phyloP scores from a whole-genome alignment of 768 basidiomycete species.

The Tylopilus cervinicoccineus region DNA sequence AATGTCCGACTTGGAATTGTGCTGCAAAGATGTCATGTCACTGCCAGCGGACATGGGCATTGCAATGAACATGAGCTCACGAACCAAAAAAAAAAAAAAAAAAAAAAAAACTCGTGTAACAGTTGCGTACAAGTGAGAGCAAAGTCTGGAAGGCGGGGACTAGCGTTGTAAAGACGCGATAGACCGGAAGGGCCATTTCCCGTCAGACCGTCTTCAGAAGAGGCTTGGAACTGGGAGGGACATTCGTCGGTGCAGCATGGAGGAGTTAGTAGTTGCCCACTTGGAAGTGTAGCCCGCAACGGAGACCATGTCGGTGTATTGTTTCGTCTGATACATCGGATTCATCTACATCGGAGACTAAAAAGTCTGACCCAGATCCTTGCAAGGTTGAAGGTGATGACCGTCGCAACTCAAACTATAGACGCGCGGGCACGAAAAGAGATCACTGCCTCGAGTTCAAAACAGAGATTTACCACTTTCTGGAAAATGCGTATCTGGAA shows the following conservation, averaged over 20 bases:
- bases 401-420: slow-evolving; percentile 21
- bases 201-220: too few relatives aligned
- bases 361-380: slow-evolving; percentile 20
- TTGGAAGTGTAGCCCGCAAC: slow-evolving; percentile 1
- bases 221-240: not conserved
- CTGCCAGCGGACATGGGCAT: too few relatives aligned
- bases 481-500: slow-evolving; percentile 8
- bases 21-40: too few relatives aligned
- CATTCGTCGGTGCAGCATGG: not conserved
- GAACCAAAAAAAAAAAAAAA: too few relatives aligned
- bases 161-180: too few relatives aligned
- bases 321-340: slow-evolving; percentile 28
- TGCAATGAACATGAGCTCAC: too few relatives aligned
- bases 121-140: too few relatives aligned
- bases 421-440: slow-evolving; percentile 7
- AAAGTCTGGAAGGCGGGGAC: too few relatives aligned
- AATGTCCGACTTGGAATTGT: too few relatives aligned
- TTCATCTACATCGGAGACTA: slow-evolving; percentile 33
- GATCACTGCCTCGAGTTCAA: slow-evolving; percentile 11
- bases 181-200: too few relatives aligned
- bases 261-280: too few relatives aligned
- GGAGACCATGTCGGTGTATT: slow-evolving; percentile 33
- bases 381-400: slow-evolving; percentile 27
- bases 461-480: not conserved
- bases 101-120: too few relatives aligned